Evolutionary conservation across 257 asterid species (phyloP).

Genomic region (Rhazya stricta): DNA sequence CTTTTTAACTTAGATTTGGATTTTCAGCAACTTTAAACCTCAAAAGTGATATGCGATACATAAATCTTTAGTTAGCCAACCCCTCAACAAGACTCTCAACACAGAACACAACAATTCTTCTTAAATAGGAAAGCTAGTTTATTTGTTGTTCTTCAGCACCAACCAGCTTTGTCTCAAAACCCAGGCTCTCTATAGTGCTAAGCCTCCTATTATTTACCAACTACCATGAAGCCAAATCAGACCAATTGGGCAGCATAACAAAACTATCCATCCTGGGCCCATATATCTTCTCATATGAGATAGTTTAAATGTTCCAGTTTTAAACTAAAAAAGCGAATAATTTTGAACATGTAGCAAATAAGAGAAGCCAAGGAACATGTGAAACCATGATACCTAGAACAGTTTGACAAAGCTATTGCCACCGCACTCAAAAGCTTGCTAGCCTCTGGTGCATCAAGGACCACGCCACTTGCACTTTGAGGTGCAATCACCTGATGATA

Average conservation of each 20-base stretch:
- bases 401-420: constrained; percentile 85
- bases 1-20: not conserved
- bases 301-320: not conserved
- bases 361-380: constrained; percentile 15
- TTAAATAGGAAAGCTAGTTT: not conserved
- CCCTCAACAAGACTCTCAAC: not conserved
- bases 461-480: constrained; percentile 85
- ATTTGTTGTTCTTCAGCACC: not conserved
- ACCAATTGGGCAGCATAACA: not conserved
- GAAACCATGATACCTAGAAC: constrained; percentile 61
- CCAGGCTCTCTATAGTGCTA: not conserved
- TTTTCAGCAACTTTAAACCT: not conserved
- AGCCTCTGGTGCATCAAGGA: constrained; percentile 92
- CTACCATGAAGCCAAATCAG: not conserved
- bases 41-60: not conserved
- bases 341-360: not conserved
- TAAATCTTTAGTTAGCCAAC: not conserved
- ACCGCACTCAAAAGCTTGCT: constrained; percentile 95
- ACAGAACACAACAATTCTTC: not conserved
- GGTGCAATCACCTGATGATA: constrained; percentile 77
- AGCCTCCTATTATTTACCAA: not conserved
- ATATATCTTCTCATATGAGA: not conserved
- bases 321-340: not conserved
- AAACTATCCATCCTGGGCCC: not conserved
- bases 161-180: not conserved